Base-by-base conservation (phyloP, 306 rosid species). In the Cucurbita ficifolia region DNA sequence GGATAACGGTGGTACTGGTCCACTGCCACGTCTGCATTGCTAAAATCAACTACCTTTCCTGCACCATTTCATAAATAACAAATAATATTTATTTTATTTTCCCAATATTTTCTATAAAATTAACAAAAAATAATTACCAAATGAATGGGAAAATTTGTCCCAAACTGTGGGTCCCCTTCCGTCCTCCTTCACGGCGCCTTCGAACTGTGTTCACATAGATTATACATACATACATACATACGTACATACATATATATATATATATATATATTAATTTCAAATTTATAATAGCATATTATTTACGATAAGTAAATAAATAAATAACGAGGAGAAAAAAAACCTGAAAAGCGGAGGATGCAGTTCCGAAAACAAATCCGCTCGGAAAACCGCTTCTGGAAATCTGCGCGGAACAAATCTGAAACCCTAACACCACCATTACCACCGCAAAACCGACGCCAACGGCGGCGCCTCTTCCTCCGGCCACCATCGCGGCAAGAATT, bases 301-400 rank as follows among this genome's bases (percentile, higher is more conserved):
- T 29, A 29, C 33, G 33, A 29, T 29, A 29, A 29, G 33, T 29
- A 29, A 18, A 18, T 5, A 14, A 62, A 62, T 7, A 7, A 11
- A 58, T 24, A 11, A 58, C n/a, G n/a, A 58, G 4, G 10, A 22
- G 4, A 22, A 35, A 35, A 70, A 52, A 0, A 81, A 94, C 96
- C 96, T 88, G 97, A 78, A 88, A 89, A 65, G 96, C 94, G 53
- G 97, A 82, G 79, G 97, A 80, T 21, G 96, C 97, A 12, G 96
- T 92, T 8, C 97, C 97, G 45, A 92, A 92, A 59, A 89, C 90
- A 76, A 92, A 92, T 36, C 87, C 89, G 67, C 80, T 76, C 1
- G 97, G 97, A 63, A 92, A 92, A 79, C 90, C 82, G 60, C 48
- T 69, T 58, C 95, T 82, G 46, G 55, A 71, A 8, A 92, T 82